Evolutionary conservation across 805 yeast species (phyloP), one percentile per base, ranked within the genome.

Genomic region (Monosporozyma siamensis): DNA sequence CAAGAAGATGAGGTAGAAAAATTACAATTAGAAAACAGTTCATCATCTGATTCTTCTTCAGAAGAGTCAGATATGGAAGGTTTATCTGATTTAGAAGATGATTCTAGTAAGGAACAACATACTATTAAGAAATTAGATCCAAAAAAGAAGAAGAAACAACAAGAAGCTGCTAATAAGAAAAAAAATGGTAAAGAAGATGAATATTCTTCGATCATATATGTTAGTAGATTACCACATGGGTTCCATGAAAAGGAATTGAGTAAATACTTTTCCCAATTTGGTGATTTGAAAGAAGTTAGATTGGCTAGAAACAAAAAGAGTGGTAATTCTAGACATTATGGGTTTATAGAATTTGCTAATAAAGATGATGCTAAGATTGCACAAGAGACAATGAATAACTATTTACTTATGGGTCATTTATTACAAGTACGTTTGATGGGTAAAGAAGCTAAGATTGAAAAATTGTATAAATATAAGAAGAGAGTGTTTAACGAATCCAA

Each of bases 381-480:
- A 3, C 84, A 83, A 47, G 97, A 92, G 51, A 80, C 97, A 37
- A 92, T 92, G 98, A 81, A 92, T 65, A 92, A 92, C 66, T 92
- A 92, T 56, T 72, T 92, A 48, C 60, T 92, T 36, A 80, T 85
- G 67, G 94, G 94, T 6, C 97, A 90, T 63, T 74, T 89, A 48
- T 68, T 92, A 53, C 81, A 84, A 64, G 89, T 83, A 29, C 68
- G 74, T 45, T 45, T 60, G 20, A 42, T 63, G 38, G 75, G 74
- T 44, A 61, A 74, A 38, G 71, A 75, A 9, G 74, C 77, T 53
- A 60, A 70, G 48, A 65, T 67, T 44, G 64, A 63, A 34, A 61
- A 68, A 41, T 52, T 62, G 25, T 59, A 54, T 51, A 65, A 58
- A 46, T 60, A 60, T 47, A 65, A 52, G 46, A 60, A 61, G 54